A percentile compares a stretch with the other conserved stretches of the same genome.
phyloP scores from a whole-genome alignment of 2,329 filamentous ascomycete species.

The Helotiales sp. region DNA sequence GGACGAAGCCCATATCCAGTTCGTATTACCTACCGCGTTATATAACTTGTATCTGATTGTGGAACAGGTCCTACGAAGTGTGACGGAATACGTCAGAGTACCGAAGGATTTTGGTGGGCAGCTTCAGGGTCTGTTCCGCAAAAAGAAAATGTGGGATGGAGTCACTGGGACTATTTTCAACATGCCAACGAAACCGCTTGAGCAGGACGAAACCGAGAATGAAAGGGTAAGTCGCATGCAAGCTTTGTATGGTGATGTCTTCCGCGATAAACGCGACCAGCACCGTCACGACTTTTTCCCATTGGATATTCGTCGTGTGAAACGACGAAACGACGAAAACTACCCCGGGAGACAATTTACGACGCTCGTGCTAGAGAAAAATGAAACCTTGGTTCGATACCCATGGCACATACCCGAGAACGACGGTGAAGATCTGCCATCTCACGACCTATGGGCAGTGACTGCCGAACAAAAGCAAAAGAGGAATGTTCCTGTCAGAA shows the following conservation, averaged over 20 bases:
- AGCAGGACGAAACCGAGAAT: constrained; percentile 12
- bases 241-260: constrained; percentile 18
- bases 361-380: not conserved
- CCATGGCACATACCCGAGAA: constrained; percentile 22
- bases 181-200: constrained; percentile 31
- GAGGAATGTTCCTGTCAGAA: constrained; percentile 33
- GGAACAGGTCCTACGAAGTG: constrained; percentile 28
- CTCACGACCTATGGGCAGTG: constrained; percentile 37
- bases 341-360: not conserved
- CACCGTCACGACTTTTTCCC: constrained; percentile 32
- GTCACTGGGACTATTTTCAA: constrained; percentile 41
- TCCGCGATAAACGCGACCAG: constrained; percentile 8
- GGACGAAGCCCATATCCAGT: constrained; percentile 39
- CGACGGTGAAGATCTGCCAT: constrained; percentile 15
- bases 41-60: not conserved
- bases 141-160: constrained; percentile 38
- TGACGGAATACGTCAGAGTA: constrained; percentile 27
- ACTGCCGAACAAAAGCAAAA: constrained; percentile 29
- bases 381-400: constrained; percentile 10
- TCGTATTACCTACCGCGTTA: constrained; percentile 6
- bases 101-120: not conserved
- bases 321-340: constrained; percentile 1
- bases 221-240: constrained; percentile 8
- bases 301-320: constrained; percentile 38
- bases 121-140: constrained; percentile 6